phyloP scores from a whole-genome alignment of 2,329 filamentous ascomycete species.

The Periconia macrospinosa region DNA sequence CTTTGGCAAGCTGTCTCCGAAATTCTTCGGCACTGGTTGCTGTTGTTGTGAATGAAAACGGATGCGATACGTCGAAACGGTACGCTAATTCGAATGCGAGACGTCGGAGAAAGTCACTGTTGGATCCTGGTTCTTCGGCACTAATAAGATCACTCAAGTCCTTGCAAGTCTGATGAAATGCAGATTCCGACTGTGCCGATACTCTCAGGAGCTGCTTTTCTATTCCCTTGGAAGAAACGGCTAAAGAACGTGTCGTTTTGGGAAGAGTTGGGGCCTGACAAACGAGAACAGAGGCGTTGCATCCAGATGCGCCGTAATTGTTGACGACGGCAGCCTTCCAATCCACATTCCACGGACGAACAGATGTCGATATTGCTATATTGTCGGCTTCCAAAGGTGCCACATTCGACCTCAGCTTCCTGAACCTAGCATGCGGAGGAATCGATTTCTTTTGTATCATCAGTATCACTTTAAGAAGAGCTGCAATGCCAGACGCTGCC shows the following conservation, averaged over 20 bases:
- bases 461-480: slow-evolving; percentile 39
- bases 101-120: neutral
- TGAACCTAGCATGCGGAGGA: slow-evolving; percentile 46
- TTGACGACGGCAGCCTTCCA: neutral
- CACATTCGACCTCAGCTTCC: neutral
- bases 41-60: neutral
- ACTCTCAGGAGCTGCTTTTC: neutral
- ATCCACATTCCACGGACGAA: neutral
- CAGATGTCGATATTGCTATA: neutral
- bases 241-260: neutral
- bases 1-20: neutral
- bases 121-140: neutral
- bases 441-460: slow-evolving; percentile 23
- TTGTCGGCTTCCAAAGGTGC: neutral
- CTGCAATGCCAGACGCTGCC: slow-evolving; percentile 31
- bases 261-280: neutral
- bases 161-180: neutral
- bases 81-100: neutral
- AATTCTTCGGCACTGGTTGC: neutral
- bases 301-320: neutral
- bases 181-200: neutral
- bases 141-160: neutral
- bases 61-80: neutral
- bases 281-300: neutral
- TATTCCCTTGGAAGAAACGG: neutral